Evolutionary conservation across 768 basidiomycete genomes (phyloP).

Genomic region (Russula dissimulans): DNA sequence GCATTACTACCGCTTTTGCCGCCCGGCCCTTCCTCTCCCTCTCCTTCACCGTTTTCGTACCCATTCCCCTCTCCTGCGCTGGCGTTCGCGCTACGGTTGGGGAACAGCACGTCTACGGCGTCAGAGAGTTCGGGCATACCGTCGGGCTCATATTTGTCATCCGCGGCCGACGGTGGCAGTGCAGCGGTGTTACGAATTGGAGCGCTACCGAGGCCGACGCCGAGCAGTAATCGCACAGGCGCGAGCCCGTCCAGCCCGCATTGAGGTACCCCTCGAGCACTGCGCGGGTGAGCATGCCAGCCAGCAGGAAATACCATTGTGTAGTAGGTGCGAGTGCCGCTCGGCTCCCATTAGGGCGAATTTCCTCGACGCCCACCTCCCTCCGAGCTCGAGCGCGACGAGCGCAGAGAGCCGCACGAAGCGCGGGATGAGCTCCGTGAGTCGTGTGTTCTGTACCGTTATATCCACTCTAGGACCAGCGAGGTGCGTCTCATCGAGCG

Average conservation of each 20-base stretch:
- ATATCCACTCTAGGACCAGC: conserved; percentile 11
- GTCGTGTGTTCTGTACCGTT: conserved; percentile 52
- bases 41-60: conserved; percentile 28
- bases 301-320: conserved; percentile 76
- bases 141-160: conserved; percentile 57
- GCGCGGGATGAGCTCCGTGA: conserved; percentile 55
- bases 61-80: conserved; percentile 23
- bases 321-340: conserved; percentile 56
- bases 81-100: conserved; percentile 29
- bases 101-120: conserved; percentile 63
- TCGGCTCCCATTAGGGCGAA: neutral
- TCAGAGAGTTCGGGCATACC: conserved; percentile 61
- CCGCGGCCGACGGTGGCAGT: neutral
- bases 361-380: conserved; percentile 40
- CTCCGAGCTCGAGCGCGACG: conserved; percentile 66
- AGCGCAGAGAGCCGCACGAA: conserved; percentile 74
- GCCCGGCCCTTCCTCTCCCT: conserved; percentile 60
- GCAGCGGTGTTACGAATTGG: neutral
- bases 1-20: conserved; percentile 78
- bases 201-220: conserved; percentile 51
- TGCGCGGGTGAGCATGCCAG: conserved; percentile 70
- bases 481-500: conserved; percentile 4
- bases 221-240: conserved; percentile 61
- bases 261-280: conserved; percentile 79
- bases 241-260: conserved; percentile 71